phyloP scores from a whole-genome alignment of 768 basidiomycete genomes.

The Pleurotus tuber-regium region DNA sequence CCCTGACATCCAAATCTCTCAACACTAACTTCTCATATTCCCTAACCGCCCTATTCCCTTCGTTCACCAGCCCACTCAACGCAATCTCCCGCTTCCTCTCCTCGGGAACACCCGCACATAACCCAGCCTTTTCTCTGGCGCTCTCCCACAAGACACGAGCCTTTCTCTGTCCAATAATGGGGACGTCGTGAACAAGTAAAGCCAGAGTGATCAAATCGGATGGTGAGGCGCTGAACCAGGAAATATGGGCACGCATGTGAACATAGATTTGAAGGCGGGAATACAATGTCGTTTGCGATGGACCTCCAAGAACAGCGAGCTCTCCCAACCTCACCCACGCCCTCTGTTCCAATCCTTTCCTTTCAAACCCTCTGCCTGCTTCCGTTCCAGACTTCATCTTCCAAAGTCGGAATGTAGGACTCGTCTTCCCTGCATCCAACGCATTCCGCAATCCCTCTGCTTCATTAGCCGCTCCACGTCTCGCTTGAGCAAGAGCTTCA shows the following conservation, averaged over 20 bases:
- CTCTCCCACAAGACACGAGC: constrained; percentile 14
- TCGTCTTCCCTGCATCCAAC: constrained; percentile 18
- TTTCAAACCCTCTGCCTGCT: constrained; percentile 26
- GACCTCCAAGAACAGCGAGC: constrained; percentile 25
- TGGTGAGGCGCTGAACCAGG: constrained; percentile 36
- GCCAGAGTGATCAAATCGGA: constrained; percentile 57
- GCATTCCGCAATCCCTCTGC: constrained; percentile 34
- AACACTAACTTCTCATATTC: constrained; percentile 57
- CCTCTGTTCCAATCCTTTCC: constrained; percentile 40
- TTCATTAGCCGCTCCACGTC: constrained; percentile 36
- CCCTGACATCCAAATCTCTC: constrained; percentile 47
- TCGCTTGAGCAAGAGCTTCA: constrained; percentile 28
- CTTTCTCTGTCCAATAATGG: constrained; percentile 7
- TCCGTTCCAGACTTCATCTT: constrained; percentile 18
- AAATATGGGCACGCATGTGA: constrained; percentile 41
- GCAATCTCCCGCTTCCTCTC: constrained; percentile 26
- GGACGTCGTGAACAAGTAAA: constrained; percentile 41
- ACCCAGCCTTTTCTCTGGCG: constrained; percentile 13
- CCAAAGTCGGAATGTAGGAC: constrained; percentile 11
- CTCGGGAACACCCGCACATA: constrained; percentile 8
- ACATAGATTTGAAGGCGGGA: constrained; percentile 56
- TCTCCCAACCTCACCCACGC: constrained; percentile 55
- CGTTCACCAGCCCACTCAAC: constrained; percentile 13
- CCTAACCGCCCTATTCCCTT: constrained; percentile 24
- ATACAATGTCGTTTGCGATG: constrained; percentile 25